These are phyloP conservation scores for Blumeria hordei DNA, from an alignment of 2,329 filamentous ascomycete species.

Conservation along the genomic window DNA sequence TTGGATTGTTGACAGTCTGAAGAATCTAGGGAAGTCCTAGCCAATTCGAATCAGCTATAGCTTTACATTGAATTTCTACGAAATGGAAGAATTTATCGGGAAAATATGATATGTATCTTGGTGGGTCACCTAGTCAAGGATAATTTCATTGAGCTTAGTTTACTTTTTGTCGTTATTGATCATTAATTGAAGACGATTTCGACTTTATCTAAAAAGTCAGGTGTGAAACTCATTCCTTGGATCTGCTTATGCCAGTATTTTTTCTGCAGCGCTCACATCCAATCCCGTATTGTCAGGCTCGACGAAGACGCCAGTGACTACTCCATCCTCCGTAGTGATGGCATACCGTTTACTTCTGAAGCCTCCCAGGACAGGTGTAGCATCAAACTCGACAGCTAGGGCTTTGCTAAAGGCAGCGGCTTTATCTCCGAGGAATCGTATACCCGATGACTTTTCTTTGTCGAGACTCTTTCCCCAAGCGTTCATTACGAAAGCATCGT, in stretches of 20 bases:
- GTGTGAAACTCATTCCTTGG: too few species aligned
- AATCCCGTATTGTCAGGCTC: conserved; percentile 78
- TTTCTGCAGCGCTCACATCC: conserved; percentile 20
- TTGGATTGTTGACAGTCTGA: too few species aligned
- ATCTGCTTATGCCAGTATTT: conserved; percentile 5
- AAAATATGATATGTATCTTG: too few species aligned
- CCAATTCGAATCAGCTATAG: too few species aligned
- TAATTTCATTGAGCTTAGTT: too few species aligned
- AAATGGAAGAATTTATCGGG: too few species aligned
- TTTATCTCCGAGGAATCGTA: conserved; percentile 74
- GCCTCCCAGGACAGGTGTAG: conserved; percentile 54
- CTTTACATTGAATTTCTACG: too few species aligned
- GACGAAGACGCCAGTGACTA: conserved; percentile 58
- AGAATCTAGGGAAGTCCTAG: too few species aligned
- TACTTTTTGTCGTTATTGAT: too few species aligned
- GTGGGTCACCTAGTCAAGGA: too few species aligned
- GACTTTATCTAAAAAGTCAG: too few species aligned
- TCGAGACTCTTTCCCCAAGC: conserved; percentile 65
- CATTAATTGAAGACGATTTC: too few species aligned
- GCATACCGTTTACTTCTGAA: conserved; percentile 72
- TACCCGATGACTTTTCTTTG: conserved; percentile 44
- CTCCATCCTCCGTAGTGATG: conserved; percentile 58
- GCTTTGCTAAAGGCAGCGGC: conserved; percentile 57
- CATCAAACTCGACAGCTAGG: conserved; percentile 64
- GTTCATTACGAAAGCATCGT: conserved; percentile 93